Conservation (phyloP, 2,329 filamentous ascomycete species). For the Trichoderma semiorbis region DNA sequence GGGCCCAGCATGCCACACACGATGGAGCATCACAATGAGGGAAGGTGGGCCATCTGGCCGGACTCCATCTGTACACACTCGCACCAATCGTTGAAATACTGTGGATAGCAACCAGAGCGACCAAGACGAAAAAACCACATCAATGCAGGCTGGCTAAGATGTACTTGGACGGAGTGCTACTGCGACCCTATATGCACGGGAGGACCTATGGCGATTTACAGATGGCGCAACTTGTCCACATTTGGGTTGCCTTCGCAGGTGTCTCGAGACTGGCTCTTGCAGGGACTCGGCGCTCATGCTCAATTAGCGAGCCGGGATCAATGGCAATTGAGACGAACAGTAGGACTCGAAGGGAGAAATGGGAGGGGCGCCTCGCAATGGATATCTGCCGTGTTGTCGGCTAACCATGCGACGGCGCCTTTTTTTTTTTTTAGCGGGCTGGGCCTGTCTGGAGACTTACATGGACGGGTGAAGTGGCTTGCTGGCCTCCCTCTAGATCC, state of each 20-base stretch:
- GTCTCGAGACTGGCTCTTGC: not conserved
- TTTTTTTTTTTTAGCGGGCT: not conserved
- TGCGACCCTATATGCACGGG: constrained; percentile 1
- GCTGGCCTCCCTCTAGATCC: not conserved
- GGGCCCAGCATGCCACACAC: not conserved
- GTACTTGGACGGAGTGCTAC: not conserved
- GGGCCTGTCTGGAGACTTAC: not conserved
- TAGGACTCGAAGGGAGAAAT: not conserved
- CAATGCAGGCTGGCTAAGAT: not conserved
- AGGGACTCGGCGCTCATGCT: not conserved
- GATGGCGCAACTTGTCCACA: not conserved
- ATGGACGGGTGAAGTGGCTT: not conserved
- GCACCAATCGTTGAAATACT: not conserved
- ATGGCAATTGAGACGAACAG: constrained; percentile 6
- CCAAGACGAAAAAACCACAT: not conserved
- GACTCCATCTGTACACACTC: not conserved
- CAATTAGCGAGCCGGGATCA: not conserved
- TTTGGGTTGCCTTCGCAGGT: constrained; percentile 1
- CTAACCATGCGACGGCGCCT: not conserved
- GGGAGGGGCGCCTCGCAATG: not conserved
- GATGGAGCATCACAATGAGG: not conserved
- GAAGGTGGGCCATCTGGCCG: not conserved
- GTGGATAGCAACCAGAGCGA: not conserved
- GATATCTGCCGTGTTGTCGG: constrained; percentile 6
- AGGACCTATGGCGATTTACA: not conserved